phyloP scores from a whole-genome alignment of 176 grass and related monocot genomes.

The Phoenix dactylifera region DNA sequence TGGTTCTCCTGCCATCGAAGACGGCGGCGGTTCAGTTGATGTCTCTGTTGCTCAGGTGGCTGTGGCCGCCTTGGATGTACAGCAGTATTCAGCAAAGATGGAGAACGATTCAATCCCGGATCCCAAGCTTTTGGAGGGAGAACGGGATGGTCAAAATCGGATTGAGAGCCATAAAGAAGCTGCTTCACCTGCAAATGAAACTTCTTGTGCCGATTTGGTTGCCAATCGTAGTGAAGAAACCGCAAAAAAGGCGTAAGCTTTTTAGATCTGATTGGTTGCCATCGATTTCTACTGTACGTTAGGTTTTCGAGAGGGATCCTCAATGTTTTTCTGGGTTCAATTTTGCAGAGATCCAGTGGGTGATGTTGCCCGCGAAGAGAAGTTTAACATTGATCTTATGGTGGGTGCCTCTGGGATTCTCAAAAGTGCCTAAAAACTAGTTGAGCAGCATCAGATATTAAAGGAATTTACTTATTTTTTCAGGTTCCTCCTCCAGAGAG shows the following conservation, averaged over 20 bases:
- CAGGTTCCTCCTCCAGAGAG: conserved; percentile 92
- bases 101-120: conserved; percentile 34
- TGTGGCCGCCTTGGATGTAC: background rate
- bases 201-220: conserved; percentile 25
- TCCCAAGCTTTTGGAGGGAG: conserved; percentile 20
- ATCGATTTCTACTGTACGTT: too few relatives aligned
- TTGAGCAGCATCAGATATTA: too few relatives aligned
- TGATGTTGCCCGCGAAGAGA: conserved; percentile 59
- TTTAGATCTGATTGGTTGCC: conserved; percentile 14
- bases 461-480: background rate
- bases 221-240: conserved; percentile 39
- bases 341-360: conserved; percentile 55
- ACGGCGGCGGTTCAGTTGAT: conserved; percentile 12
- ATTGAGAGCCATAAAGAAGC: conserved; percentile 34
- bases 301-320: too few relatives aligned
- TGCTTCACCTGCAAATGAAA: conserved; percentile 35
- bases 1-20: conserved; percentile 26
- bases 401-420: conserved; percentile 30
- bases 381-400: conserved; percentile 99
- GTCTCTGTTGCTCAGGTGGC: conserved; percentile 10
- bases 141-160: conserved; percentile 37
- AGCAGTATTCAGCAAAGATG: conserved; percentile 35
- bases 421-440: too few relatives aligned
- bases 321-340: background rate
- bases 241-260: conserved; percentile 59